Evolutionary conservation across 345 rosid species (phyloP), one percentile per base, ranked within the genome.

Genomic region (Aethionema arabicum): DNA sequence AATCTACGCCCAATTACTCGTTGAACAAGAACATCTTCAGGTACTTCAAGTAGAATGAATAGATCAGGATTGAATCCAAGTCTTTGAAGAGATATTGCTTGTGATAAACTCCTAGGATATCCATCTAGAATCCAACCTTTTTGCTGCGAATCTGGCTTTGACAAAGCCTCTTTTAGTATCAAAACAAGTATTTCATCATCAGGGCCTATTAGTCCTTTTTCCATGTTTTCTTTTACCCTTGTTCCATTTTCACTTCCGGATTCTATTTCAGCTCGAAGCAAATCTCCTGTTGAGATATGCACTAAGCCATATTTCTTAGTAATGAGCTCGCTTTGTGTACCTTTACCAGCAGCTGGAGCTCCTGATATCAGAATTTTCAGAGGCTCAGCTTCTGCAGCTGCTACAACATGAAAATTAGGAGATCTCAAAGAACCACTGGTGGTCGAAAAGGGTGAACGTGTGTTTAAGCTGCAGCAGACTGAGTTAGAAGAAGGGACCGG

Each of bases 71-170:
- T 57, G 66, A 86, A 66, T 11, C 87, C 84, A 57, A 59, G 79
- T 21, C 75, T 72, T 74, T 68, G 52, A 7, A 89, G 78, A 71
- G 87, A 90, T 58, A 76, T 76, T 49, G 91, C 96, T 68, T 89
- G 93, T 2, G 89, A 86, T 63, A 44, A 59, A 72, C 96, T 89
- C 74, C 96, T 77, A 31, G 96, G 93, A 21, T 82, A 89, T 65
- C 96, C 93, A 84, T 89, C 96, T 70, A 89, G 73, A 76, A 89
- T 88, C 93, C 96, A 89, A 9, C 96, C 96, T 9, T 76, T 84
- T 74, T 81, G 82, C 68, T 67, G 70, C 63, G 91, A 80, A 76
- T 87, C 91, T 32, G 89, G 79, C 74, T 77, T 84, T 42, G 59
- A 55, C 32, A 89, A 63, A 38, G 91, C 84, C 14, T 84, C 85